Base-by-base conservation (phyloP, 2,329 filamentous ascomycete species). In the Esteya vermicola region DNA sequence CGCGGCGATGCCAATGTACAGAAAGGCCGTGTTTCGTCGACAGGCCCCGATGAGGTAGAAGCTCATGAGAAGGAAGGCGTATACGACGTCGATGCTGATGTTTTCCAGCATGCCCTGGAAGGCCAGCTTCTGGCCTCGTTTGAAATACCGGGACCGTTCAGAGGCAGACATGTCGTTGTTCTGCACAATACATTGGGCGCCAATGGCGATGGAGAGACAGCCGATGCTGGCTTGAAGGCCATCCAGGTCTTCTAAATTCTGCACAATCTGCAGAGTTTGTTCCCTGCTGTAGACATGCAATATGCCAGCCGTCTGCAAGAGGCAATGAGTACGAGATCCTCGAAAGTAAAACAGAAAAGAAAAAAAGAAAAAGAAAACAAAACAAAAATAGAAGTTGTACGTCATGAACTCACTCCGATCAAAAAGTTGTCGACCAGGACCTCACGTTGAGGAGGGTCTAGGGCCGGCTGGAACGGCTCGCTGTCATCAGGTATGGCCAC, bases 31-130 rank as follows among this genome's bases (percentile, higher is more conserved):
- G 42, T 75, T 75, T 10, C 71, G 60, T 28, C 68, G 67, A 42
- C 72, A 76, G 8, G 68, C 67, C 0, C 70, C 70, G 6, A 73
- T 58, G 63, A 74, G 71, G 46, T 74, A 75, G 44, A 73, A 73
- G 1, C 70, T 62, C 65, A 76, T 69, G n/a, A 75, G 56, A 0
- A 73, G 51, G 44, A 73, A 75, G 0, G 59, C 55, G 9, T 66
- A 57, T 4, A 71, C 62, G 50, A 73, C 57, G 36, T 70, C 61
- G 14, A 73, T 52, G 26, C 65, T 72, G 0, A 69, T 69, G 42
- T 71, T 64, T 44, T 67, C 64, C 0, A 75, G 54, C 57, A 71
- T 69, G 6, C 61, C 63, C 14, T 61, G 56, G 43, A 75, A 68
- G 0, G 68, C 63, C 27, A 48, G 42, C 38, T 42, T 30, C 9